Evolutionary conservation across 768 basidiomycete species (phyloP).

Genomic region (Vishniacozyma victoriae): DNA sequence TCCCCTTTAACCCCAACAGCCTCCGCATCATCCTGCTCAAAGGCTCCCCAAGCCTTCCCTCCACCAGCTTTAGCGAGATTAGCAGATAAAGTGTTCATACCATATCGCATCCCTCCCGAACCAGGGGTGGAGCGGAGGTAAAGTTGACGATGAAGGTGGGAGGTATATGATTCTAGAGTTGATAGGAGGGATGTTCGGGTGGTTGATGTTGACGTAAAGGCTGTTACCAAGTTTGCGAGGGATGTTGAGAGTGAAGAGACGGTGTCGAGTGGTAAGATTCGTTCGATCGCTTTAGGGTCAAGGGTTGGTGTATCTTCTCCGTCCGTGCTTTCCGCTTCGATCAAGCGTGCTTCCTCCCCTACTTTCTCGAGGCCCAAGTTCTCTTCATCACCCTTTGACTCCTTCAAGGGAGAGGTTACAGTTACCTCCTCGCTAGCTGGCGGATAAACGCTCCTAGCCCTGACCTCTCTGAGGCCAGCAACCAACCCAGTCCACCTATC

Average conservation of each 20-base stretch:
- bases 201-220: constrained; percentile 33
- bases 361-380: not conserved
- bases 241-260: constrained; percentile 3
- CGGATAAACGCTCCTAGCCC: constrained; percentile 8
- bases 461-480: constrained; percentile 12
- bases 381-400: too few species aligned
- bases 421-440: not conserved
- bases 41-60: not conserved
- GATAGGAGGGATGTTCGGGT: constrained; percentile 43
- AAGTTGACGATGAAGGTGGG: constrained; percentile 28
- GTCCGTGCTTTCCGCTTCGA: not conserved
- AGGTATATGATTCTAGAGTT: constrained; percentile 36
- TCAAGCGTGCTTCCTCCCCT: not conserved
- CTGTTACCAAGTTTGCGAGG: constrained; percentile 16
- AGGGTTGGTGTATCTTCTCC: not conserved
- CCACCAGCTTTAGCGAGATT: constrained; percentile 20
- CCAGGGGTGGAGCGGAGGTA: constrained; percentile 6
- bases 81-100: constrained; percentile 17
- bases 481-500: constrained; percentile 10
- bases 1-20: not conserved
- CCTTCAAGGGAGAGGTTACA: too few species aligned
- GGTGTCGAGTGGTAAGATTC: not conserved
- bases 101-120: constrained; percentile 12
- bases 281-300: not conserved
- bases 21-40: not conserved